Evolutionary conservation across 176 grass and related monocot species (phyloP), one percentile per base, ranked within the genome.

Genomic region (Zizania latifolia): DNA sequence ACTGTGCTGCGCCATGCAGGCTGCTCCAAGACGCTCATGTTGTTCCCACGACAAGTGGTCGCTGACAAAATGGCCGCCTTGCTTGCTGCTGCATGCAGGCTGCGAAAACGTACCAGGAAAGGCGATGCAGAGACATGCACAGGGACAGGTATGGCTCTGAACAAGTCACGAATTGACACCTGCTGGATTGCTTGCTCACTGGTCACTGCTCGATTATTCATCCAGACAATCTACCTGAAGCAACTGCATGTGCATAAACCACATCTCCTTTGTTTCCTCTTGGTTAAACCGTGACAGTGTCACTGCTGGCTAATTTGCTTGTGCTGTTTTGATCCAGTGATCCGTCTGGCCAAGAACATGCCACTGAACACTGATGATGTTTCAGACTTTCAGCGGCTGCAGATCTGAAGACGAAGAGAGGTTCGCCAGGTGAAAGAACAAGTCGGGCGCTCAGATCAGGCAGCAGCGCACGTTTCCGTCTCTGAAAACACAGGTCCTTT

Each of bases 11-110:
- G 50, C 17, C 57, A 71, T 51, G 62, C 37, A 39, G 45, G 54
- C 43, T 53, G 65, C 60, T 60, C 31, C 50, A 31, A 75, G n/a
- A 43, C 29, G 4, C 38, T 48, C 5, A 10, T 36, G 61, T 26
- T 80, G 69, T 31, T 79, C 76, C 60, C 68, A 66, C 36, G 40
- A 44, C 68, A 28, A 48, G 38, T 58, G 83, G 50, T 74, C 68
- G 34, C 60, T 37, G 60, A 31, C 68, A 67, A 68, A 68, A 19
- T 51, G 79, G 19, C 58, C 56, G 66, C 50, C 50, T 28, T 37
- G 23, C 68, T 51, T 58, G 0, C 3, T 23, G n/a, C n/a, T 51
- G 48, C 48, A 53, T 22, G 16, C 19, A 19, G 14, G 4, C 36
- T 12, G 4, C 40, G 17, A 68, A 26, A 26, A 51, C 53, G 39